Evolutionary conservation across 768 basidiomycete genomes (phyloP).

Genomic region (Tulasnella sp.): DNA sequence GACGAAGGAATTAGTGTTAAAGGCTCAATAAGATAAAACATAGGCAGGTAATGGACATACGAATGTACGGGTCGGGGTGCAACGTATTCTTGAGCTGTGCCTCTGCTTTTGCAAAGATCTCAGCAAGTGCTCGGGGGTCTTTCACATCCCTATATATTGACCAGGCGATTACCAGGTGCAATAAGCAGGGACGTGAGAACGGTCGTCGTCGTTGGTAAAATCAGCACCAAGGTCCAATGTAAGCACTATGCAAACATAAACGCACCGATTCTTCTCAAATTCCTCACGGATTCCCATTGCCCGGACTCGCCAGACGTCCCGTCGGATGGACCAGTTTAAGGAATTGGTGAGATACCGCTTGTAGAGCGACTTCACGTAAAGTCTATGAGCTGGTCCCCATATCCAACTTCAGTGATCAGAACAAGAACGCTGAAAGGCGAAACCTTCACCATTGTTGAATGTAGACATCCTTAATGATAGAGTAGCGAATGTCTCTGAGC

Average conservation of each 20-base stretch:
- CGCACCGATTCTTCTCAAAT: slow-evolving; percentile 86
- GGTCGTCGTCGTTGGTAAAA: too few relatives aligned
- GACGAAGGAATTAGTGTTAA: too few relatives aligned
- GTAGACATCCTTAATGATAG: slow-evolving; percentile 7
- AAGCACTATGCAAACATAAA: slow-evolving; percentile 23
- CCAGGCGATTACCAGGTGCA: slow-evolving; percentile 1
- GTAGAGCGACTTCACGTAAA: slow-evolving; percentile 88
- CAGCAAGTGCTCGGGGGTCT: slow-evolving; percentile 71
- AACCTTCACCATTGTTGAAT: slow-evolving; percentile 3
- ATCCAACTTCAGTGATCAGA: background rate
- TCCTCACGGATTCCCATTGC: slow-evolving; percentile 82
- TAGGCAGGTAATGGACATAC: slow-evolving; percentile 50
- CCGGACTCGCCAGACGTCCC: slow-evolving; percentile 77
- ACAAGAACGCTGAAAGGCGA: background rate
- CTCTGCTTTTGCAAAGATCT: slow-evolving; percentile 73
- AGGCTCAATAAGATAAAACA: slow-evolving; percentile 1
- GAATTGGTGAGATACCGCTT: slow-evolving; percentile 76
- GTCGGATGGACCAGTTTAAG: slow-evolving; percentile 79
- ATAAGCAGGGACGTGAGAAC: slow-evolving; percentile 2
- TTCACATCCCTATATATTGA: slow-evolving; percentile 51
- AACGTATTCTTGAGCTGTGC: slow-evolving; percentile 49
- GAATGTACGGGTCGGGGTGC: slow-evolving; percentile 89
- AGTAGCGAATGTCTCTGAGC: background rate
- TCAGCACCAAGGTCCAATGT: slow-evolving; percentile 21
- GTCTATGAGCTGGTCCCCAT: slow-evolving; percentile 49